Evolutionary conservation across 805 yeast species (phyloP).

Genomic region (Saccharomycopsis sp.): DNA sequence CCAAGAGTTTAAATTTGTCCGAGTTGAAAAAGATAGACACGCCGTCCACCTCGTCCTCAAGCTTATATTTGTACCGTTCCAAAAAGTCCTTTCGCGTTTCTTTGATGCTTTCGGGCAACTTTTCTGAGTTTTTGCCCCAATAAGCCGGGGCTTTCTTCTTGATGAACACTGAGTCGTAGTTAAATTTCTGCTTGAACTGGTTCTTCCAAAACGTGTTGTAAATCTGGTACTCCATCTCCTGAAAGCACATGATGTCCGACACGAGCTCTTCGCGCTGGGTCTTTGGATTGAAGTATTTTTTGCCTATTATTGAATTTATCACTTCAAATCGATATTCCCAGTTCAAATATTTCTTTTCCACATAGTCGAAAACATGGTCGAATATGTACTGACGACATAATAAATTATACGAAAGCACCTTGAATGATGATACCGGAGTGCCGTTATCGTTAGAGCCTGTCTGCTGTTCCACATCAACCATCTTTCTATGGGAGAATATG

Average conservation of each 20-base stretch:
- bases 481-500: background rate
- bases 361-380: slow-evolving; percentile 34
- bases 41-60: slow-evolving; percentile 37
- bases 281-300: slow-evolving; percentile 22
- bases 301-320: slow-evolving; percentile 27
- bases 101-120: background rate
- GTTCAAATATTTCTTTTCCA: slow-evolving; percentile 28
- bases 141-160: slow-evolving; percentile 35
- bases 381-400: slow-evolving; percentile 34
- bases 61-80: slow-evolving; percentile 23
- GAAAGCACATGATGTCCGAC: slow-evolving; percentile 40
- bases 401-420: background rate
- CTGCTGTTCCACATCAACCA: background rate
- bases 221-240: slow-evolving; percentile 31
- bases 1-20: slow-evolving; percentile 28
- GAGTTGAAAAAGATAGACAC: slow-evolving; percentile 36
- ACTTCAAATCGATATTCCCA: slow-evolving; percentile 31
- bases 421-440: background rate
- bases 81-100: background rate
- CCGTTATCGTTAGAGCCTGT: background rate
- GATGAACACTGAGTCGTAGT: slow-evolving; percentile 32
- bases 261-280: slow-evolving; percentile 26
- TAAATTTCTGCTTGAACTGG: slow-evolving; percentile 9
- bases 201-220: slow-evolving; percentile 28
- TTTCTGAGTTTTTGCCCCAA: slow-evolving; percentile 27